Conservation (phyloP, 106 monocot genomes). For the Cymbidium sinense region DNA sequence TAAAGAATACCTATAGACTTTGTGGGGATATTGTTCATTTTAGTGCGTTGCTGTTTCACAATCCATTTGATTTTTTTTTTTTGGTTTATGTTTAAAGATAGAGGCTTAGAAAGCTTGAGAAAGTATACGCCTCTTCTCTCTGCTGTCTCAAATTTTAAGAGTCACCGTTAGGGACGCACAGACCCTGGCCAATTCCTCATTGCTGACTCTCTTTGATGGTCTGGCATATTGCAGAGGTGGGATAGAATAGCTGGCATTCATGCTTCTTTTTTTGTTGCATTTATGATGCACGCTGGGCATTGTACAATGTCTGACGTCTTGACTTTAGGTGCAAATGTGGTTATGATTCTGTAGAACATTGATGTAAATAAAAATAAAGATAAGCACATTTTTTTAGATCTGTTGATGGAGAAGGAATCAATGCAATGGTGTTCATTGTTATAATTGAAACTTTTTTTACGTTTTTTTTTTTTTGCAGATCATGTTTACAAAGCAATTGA, state of each 20-base stretch:
- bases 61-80: background rate
- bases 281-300: background rate
- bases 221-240: background rate
- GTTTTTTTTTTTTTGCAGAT: conserved; percentile 33
- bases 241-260: background rate
- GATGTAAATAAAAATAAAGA: background rate
- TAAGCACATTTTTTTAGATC: background rate
- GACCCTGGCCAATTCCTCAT: background rate
- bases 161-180: background rate
- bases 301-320: background rate
- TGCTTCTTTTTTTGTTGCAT: background rate
- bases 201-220: background rate
- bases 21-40: background rate
- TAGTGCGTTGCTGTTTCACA: background rate
- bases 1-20: background rate
- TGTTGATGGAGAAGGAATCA: background rate
- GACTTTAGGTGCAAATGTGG: background rate
- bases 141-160: background rate
- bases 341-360: background rate
- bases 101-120: too few species aligned
- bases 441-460: too few species aligned
- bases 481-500: conserved; percentile 90
- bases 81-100: background rate
- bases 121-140: background rate
- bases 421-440: background rate